A percentile compares a stretch with the other conserved stretches of the same genome.
These are phyloP conservation scores for Davidsoniella virescens DNA, from an alignment of 2,329 filamentous ascomycete species.

Conservation along the genomic window DNA sequence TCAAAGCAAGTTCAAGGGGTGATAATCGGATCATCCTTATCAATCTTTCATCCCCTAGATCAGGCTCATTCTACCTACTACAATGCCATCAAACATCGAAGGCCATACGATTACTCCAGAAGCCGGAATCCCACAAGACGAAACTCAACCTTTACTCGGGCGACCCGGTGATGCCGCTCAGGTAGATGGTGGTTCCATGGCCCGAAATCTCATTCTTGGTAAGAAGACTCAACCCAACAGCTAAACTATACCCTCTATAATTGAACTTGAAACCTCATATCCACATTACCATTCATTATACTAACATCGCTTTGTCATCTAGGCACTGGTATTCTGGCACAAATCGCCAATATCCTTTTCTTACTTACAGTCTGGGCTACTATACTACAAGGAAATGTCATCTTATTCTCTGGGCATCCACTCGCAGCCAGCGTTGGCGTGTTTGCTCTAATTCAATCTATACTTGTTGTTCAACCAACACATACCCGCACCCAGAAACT, in stretches of 20 bases:
- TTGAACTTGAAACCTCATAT: neutral
- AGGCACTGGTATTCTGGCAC: slow-evolving; percentile 72
- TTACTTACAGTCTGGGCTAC: slow-evolving; percentile 60
- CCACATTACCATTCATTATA: neutral
- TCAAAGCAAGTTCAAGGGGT: too few species aligned
- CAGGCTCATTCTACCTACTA: too few species aligned
- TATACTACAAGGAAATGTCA: slow-evolving; percentile 52
- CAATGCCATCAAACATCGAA: neutral
- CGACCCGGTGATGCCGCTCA: slow-evolving; percentile 59
- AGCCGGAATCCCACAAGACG: slow-evolving; percentile 17
- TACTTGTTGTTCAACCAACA: slow-evolving; percentile 78
- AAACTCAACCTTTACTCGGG: slow-evolving; percentile 30
- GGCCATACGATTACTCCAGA: neutral
- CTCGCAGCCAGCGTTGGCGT: slow-evolving; percentile 53
- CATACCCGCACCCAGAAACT: slow-evolving; percentile 59
- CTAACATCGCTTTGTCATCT: slow-evolving; percentile 7
- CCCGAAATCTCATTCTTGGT: slow-evolving; percentile 63
- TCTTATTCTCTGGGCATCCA: slow-evolving; percentile 79
- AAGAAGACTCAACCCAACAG: slow-evolving; percentile 17
- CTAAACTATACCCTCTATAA: slow-evolving; percentile 8
- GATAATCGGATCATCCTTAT: too few species aligned
- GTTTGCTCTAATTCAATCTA: slow-evolving; percentile 60
- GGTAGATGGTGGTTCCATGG: slow-evolving; percentile 43
- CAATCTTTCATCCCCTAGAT: too few species aligned
- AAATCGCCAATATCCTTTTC: slow-evolving; percentile 62